Evolutionary conservation across 441 rosid genomes (phyloP).

Genomic region (Lepidium campestre): DNA sequence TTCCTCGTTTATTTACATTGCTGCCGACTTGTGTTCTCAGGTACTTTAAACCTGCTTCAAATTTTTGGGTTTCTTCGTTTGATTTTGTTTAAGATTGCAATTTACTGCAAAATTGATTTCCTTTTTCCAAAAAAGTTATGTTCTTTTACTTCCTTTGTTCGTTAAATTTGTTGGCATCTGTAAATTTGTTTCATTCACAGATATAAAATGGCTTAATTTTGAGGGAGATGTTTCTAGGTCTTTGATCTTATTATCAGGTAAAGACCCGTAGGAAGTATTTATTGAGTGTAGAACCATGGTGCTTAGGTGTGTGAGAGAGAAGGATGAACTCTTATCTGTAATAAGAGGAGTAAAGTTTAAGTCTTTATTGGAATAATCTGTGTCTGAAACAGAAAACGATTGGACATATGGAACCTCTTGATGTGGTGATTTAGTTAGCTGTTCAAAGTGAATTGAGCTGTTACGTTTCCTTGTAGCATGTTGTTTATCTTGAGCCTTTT

Average conservation of each 20-base stretch:
- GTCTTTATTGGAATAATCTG: background rate
- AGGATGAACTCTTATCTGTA: background rate
- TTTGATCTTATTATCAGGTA: too few relatives aligned
- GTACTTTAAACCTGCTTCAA: constrained; percentile 17
- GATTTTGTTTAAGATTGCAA: background rate
- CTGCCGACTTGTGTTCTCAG: constrained; percentile 93
- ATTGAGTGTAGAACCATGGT: background rate
- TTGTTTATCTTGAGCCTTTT: background rate
- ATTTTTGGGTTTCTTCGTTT: background rate
- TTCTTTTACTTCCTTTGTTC: background rate
- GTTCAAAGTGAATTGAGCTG: background rate
- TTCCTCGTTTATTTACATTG: constrained; percentile 53
- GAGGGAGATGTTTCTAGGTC: background rate
- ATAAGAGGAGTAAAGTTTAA: background rate
- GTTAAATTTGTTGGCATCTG: background rate
- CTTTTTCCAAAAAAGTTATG: background rate
- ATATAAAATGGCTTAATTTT: background rate
- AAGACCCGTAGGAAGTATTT: too few relatives aligned
- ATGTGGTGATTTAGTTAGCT: background rate
- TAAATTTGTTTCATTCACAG: background rate
- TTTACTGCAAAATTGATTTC: background rate
- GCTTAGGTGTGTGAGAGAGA: background rate
- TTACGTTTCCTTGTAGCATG: background rate
- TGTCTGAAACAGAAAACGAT: background rate
- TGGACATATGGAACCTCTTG: background rate